phyloP scores from a whole-genome alignment of 2,329 filamentous ascomycete genomes.

The Neophaeococcomyces mojaviensis region DNA sequence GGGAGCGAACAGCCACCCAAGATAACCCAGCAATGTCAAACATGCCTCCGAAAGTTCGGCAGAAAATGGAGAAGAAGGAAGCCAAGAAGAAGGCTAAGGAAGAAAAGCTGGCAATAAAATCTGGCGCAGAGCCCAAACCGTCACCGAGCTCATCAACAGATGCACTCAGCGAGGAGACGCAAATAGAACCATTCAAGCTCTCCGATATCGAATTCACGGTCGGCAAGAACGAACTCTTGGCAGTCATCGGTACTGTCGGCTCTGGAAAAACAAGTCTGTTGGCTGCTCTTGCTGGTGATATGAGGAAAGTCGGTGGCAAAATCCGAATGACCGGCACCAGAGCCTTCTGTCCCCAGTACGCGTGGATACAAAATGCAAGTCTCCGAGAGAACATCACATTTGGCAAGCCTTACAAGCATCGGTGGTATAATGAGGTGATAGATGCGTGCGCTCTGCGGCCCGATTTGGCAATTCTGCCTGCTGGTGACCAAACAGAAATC shows the following conservation, averaged over 20 bases:
- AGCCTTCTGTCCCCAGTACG: slow-evolving; percentile 91
- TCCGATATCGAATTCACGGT: slow-evolving; percentile 34
- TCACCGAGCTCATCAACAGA: slow-evolving; percentile 19
- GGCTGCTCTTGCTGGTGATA: slow-evolving; percentile 83
- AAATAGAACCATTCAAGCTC: slow-evolving; percentile 34
- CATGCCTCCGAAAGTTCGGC: slow-evolving; percentile 27
- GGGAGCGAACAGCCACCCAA: slow-evolving; percentile 53
- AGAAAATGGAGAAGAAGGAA: slow-evolving; percentile 33
- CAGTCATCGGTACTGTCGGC: slow-evolving; percentile 81
- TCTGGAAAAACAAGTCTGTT: slow-evolving; percentile 87
- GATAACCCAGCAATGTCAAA: slow-evolving; percentile 23
- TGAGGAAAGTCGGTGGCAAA: slow-evolving; percentile 72
- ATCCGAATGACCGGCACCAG: slow-evolving; percentile 69
- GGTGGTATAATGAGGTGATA: slow-evolving; percentile 79
- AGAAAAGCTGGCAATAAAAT: slow-evolving; percentile 29
- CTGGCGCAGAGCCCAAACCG: slow-evolving; percentile 25
- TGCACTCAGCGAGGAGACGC: slow-evolving; percentile 20
- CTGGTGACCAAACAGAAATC: slow-evolving; percentile 83
- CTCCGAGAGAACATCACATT: slow-evolving; percentile 87
- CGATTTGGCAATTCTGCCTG: slow-evolving; percentile 88
- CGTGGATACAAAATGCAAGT: slow-evolving; percentile 92
- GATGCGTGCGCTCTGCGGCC: slow-evolving; percentile 75
- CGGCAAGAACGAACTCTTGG: slow-evolving; percentile 46
- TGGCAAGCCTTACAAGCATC: slow-evolving; percentile 65
- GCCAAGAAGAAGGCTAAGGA: slow-evolving; percentile 41